phyloP scores from a whole-genome alignment of 352 stramenopile species.

The Phytophthora cactorum region DNA sequence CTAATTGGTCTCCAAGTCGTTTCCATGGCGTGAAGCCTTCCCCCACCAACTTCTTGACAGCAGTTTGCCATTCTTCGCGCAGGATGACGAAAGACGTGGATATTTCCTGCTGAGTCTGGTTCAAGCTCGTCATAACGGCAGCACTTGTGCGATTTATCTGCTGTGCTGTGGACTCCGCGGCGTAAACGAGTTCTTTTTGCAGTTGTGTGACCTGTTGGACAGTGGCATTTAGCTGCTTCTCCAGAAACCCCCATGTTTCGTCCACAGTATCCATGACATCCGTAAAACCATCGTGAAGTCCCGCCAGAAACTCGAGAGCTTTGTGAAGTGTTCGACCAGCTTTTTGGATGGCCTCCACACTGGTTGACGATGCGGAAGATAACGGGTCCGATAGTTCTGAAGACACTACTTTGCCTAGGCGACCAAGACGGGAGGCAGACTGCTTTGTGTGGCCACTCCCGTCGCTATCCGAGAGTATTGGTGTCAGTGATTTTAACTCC shows the following conservation, averaged over 20 bases:
- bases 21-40: slow-evolving; percentile 38
- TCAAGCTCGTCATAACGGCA: slow-evolving; percentile 29
- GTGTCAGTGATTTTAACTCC: slow-evolving; percentile 33
- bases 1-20: slow-evolving; percentile 35
- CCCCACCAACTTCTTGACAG: slow-evolving; percentile 23
- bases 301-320: slow-evolving; percentile 34
- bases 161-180: slow-evolving; percentile 29
- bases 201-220: slow-evolving; percentile 29
- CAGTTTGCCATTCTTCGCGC: slow-evolving; percentile 29
- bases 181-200: slow-evolving; percentile 40
- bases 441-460: slow-evolving; percentile 32
- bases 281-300: slow-evolving; percentile 38
- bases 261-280: slow-evolving; percentile 35
- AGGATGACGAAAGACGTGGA: slow-evolving; percentile 35
- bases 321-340: slow-evolving; percentile 38
- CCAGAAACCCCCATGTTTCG: slow-evolving; percentile 31
- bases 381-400: slow-evolving; percentile 30
- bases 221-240: slow-evolving; percentile 38
- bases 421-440: slow-evolving; percentile 36
- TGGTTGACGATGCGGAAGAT: slow-evolving; percentile 20
- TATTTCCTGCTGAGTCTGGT: slow-evolving; percentile 38
- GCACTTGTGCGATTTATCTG: slow-evolving; percentile 36
- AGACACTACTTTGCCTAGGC: slow-evolving; percentile 33
- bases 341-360: slow-evolving; percentile 34
- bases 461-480: slow-evolving; percentile 28